Percentiles rank a stretch among this genome's conserved stretches.
Evolutionary conservation across 2,329 filamentous ascomycete species (phyloP).

Genomic region (Chaetothyriales sp.): DNA sequence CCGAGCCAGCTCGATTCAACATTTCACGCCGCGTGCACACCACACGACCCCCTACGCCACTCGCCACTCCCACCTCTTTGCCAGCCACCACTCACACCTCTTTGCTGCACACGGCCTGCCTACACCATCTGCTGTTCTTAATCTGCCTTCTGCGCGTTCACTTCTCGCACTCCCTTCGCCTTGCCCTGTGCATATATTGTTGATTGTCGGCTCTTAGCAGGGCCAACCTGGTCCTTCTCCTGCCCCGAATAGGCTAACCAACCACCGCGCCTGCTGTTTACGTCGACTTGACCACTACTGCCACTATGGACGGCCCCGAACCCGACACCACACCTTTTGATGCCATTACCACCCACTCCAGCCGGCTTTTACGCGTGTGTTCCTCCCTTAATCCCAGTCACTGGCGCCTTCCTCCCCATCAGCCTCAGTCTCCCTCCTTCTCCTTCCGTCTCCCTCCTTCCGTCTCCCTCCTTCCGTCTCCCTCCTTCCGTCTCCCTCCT

Average conservation of each 20-base stretch:
- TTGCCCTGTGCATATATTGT: neutral
- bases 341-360: constrained; percentile 73
- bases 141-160: neutral
- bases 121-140: neutral
- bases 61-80: too few species aligned
- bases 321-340: constrained; percentile 85
- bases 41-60: too few species aligned
- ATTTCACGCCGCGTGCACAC: neutral
- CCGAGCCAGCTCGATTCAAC: neutral
- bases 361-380: constrained; percentile 31
- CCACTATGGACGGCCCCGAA: constrained; percentile 69
- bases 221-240: neutral
- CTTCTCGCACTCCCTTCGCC: neutral
- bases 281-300: constrained; percentile 6
- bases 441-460: neutral
- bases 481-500: neutral
- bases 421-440: neutral
- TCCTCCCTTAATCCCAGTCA: neutral
- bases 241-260: neutral
- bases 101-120: too few species aligned
- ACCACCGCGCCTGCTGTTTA: constrained; percentile 2
- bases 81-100: too few species aligned
- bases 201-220: neutral
- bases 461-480: neutral
- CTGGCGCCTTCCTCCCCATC: neutral